These are phyloP conservation scores for Metschnikowia reukaufii DNA, from an alignment of 805 yeast genomes.

Conservation along the genomic window DNA sequence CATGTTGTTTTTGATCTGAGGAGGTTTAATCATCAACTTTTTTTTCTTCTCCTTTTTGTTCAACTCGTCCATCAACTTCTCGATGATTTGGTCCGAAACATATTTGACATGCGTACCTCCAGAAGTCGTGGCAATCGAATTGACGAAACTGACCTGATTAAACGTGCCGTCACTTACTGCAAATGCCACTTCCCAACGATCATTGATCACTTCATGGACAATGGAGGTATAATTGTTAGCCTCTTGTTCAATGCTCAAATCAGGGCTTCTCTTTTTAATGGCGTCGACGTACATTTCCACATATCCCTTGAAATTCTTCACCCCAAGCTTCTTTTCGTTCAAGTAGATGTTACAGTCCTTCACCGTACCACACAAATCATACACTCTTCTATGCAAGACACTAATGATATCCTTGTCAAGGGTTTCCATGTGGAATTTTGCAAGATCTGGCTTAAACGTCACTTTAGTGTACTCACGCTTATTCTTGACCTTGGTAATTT, in stretches of 20 bases:
- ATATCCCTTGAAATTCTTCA: slow-evolving; percentile 78
- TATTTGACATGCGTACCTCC: slow-evolving; percentile 96
- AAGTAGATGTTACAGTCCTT: slow-evolving; percentile 74
- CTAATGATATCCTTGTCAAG: slow-evolving; percentile 82
- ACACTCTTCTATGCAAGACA: slow-evolving; percentile 89
- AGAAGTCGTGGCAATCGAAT: slow-evolving; percentile 93
- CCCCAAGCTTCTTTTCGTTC: slow-evolving; percentile 68
- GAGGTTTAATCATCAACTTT: slow-evolving; percentile 74
- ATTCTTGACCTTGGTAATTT: slow-evolving; percentile 56
- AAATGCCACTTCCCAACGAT: slow-evolving; percentile 95
- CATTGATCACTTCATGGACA: slow-evolving; percentile 76
- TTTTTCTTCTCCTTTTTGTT: slow-evolving; percentile 62
- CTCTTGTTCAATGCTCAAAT: slow-evolving; percentile 24
- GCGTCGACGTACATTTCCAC: slow-evolving; percentile 88
- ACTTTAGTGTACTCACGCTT: slow-evolving; percentile 81
- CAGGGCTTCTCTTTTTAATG: slow-evolving; percentile 51
- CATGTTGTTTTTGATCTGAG: slow-evolving; percentile 87
- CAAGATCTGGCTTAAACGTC: slow-evolving; percentile 83
- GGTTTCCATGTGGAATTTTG: slow-evolving; percentile 78
- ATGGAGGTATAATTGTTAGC: slow-evolving; percentile 46
- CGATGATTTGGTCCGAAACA: slow-evolving; percentile 79
- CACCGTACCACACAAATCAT: slow-evolving; percentile 93
- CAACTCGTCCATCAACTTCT: slow-evolving; percentile 68
- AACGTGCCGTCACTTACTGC: slow-evolving; percentile 88
- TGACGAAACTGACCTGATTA: slow-evolving; percentile 94